These are phyloP conservation scores for Drosera spatulata DNA, from an alignment of 179 eudicot species.

Conservation along the genomic window DNA sequence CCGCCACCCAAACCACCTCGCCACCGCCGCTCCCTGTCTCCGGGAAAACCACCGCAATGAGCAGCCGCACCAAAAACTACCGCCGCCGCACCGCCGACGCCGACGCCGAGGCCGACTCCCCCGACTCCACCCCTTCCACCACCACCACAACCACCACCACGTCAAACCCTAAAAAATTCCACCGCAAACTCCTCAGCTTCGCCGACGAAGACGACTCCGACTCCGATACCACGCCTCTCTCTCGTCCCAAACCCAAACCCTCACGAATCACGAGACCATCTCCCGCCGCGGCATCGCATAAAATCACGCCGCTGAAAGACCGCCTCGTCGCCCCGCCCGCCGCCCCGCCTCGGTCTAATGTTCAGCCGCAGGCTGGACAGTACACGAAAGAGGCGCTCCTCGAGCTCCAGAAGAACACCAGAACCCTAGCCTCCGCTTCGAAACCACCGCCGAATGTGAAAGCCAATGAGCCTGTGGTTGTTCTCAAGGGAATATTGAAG, in stretches of 20 bases:
- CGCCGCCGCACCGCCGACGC: constrained; percentile 69
- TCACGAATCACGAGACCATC: constrained; percentile 29
- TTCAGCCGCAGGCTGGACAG: constrained; percentile 70
- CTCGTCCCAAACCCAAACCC: constrained; percentile 18
- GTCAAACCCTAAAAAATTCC: constrained; percentile 46
- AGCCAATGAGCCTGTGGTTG: constrained; percentile 51
- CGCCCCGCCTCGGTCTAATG: constrained; percentile 36
- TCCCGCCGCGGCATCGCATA: constrained; percentile 29
- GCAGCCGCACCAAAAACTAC: constrained; percentile 53
- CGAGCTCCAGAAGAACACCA: constrained; percentile 83
- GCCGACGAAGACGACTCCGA: constrained; percentile 74
- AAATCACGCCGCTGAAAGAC: constrained; percentile 36
- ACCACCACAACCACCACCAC: no score
- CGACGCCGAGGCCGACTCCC: constrained; percentile 21
- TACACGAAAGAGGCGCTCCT: constrained; percentile 80
- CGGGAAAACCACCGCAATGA: constrained; percentile 11
- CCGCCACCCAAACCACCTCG: no score
- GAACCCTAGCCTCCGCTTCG: constrained; percentile 43
- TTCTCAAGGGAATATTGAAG: constrained; percentile 61
- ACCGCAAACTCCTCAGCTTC: constrained; percentile 55
- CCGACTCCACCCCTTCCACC: constrained; percentile 8
- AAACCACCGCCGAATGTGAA: constrained; percentile 4
- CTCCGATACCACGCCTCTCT: constrained; percentile 34
- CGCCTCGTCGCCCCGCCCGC: constrained; percentile 26
- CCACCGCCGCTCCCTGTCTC: no score